A percentile compares a stretch with the other conserved stretches of the same genome.
Evolutionary conservation across 208 protist genomes (phyloP).

Genomic region (Balamuthia mandrillaris): DNA sequence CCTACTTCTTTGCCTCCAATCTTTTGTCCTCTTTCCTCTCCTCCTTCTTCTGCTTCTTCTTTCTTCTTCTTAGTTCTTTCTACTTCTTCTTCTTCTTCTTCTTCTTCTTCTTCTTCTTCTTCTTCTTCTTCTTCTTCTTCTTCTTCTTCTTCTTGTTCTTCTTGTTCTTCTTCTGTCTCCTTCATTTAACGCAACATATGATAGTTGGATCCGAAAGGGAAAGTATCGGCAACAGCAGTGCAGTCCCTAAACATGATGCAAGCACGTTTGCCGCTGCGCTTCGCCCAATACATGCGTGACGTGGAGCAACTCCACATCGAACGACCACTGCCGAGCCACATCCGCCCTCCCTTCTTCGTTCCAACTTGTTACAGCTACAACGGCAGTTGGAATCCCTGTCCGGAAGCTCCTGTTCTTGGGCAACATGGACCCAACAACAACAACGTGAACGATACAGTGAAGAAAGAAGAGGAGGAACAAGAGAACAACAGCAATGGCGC

Average conservation of each 20-base stretch:
- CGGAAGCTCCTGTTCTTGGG: no score
- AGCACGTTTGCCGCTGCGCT: background rate
- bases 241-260: background rate
- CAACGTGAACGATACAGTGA: no score
- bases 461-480: background rate
- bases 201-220: background rate
- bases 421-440: no score
- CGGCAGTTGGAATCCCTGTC: background rate
- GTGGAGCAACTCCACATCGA: no score
- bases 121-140: background rate
- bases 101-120: background rate
- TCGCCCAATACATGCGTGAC: background rate
- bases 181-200: background rate
- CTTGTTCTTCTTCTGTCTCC: background rate
- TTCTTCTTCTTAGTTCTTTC: background rate
- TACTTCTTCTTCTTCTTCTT: background rate
- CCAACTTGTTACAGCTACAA: conserved; percentile 1
- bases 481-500: background rate
- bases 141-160: background rate
- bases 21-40: no score
- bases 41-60: no score
- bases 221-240: background rate
- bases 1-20: no score
- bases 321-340: background rate
- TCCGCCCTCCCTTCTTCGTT: background rate